phyloP scores from a whole-genome alignment of 164 flowering plant genomes.

The Vitis cinerea region DNA sequence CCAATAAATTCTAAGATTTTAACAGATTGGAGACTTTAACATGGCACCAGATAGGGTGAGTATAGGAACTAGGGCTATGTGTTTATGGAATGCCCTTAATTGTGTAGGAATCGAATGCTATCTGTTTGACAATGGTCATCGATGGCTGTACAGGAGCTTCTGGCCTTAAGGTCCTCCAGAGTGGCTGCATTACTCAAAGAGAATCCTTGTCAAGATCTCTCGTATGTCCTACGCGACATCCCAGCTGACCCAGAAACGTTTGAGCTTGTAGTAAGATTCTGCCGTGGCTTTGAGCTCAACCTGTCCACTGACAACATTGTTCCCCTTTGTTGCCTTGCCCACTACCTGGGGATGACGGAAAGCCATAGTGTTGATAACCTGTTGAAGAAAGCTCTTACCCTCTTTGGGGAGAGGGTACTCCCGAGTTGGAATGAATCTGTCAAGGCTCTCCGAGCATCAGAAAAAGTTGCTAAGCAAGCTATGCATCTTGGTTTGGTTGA shows the following conservation, averaged over 20 bases:
- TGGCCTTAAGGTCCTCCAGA: constrained; percentile 54
- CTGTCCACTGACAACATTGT: constrained; percentile 50
- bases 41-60: too few relatives aligned
- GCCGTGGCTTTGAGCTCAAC: constrained; percentile 49
- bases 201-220: constrained; percentile 30
- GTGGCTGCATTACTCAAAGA: constrained; percentile 34
- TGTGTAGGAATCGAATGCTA: not conserved
- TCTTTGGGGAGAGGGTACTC: constrained; percentile 43
- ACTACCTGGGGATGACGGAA: constrained; percentile 67
- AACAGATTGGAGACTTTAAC: too few relatives aligned
- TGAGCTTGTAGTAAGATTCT: constrained; percentile 63
- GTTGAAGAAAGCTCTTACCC: constrained; percentile 27
- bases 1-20: too few relatives aligned
- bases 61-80: too few relatives aligned
- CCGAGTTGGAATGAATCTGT: constrained; percentile 65
- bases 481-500: constrained; percentile 40
- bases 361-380: constrained; percentile 53
- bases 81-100: not conserved
- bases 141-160: constrained; percentile 34
- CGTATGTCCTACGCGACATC: constrained; percentile 30
- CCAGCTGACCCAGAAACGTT: constrained; percentile 47
- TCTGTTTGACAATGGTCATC: not conserved
- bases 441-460: constrained; percentile 40
- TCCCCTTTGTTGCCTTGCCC: constrained; percentile 55
- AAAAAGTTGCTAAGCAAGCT: constrained; percentile 30